These are phyloP conservation scores for Penicillium janthinellum DNA, from an alignment of 2,329 filamentous ascomycete genomes.

Conservation along the genomic window DNA sequence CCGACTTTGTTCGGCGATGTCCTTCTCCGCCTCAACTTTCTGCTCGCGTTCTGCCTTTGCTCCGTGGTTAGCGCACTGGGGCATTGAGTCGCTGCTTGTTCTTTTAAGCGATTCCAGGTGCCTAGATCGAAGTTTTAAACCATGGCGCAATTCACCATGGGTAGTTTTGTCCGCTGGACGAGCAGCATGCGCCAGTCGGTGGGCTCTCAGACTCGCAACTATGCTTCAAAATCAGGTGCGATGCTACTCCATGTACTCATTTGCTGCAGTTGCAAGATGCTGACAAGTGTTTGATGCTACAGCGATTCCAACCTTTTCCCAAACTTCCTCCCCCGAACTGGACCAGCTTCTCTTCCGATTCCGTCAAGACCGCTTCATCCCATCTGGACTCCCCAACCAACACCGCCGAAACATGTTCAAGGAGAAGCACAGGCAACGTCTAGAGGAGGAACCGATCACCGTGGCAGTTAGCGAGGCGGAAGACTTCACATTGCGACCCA, in stretches of 20 bases:
- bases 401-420: conserved; percentile 46
- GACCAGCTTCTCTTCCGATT: conserved; percentile 44
- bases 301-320: conserved; percentile 44
- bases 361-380: conserved; percentile 49
- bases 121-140: neutral
- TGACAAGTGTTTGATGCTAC: conserved; percentile 4
- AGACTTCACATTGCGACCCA: conserved; percentile 44
- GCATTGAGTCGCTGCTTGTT: neutral
- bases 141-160: conserved; percentile 45
- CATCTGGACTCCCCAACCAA: conserved; percentile 38
- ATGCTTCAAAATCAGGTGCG: conserved; percentile 36
- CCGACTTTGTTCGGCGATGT: conserved; percentile 27
- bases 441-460: conserved; percentile 44
- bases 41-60: conserved; percentile 9
- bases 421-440: conserved; percentile 35
- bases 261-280: conserved; percentile 3
- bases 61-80: neutral
- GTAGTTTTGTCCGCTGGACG: conserved; percentile 43
- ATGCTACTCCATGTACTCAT: neutral
- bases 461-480: conserved; percentile 43
- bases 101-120: neutral
- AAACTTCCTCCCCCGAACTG: conserved; percentile 44
- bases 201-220: conserved; percentile 34
- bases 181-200: conserved; percentile 36
- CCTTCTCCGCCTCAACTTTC: conserved; percentile 25